Evolutionary conservation across 257 asterid species (phyloP), one percentile per base, ranked within the genome.

Genomic region (Plantago major): DNA sequence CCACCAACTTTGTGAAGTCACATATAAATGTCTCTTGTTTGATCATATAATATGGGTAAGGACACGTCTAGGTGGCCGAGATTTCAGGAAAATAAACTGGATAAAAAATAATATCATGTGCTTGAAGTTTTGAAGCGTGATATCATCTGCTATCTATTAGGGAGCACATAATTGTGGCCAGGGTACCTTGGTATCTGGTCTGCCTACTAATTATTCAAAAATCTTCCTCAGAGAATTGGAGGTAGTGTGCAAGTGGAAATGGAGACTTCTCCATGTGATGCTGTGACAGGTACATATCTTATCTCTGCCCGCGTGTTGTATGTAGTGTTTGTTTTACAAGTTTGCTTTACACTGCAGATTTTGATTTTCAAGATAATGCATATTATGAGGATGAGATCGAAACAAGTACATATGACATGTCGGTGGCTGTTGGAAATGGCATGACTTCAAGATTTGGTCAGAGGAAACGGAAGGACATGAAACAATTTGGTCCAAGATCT

Each of bases 301-400:
- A 19, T 59, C 57, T 66, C 50, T 65, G 14, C 51, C 14, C 47
- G 70, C 45, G 55, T 60, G 60, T 78, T 60, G 55, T 54, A 55
- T 68, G 33, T 59, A n/a, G 56, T 22, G 47, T 48, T 57, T 71
- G 19, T 54, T 65, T 69, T 59, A 65, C 66, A 48, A 55, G 33
- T 17, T 62, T 69, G 64, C 60, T 55, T 67, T 59, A 43, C 17
- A 46, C 56, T 75, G 75, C 81, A 78, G 95, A 74, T 54, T 76
- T 79, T 60, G 95, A 79, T 43, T 81, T 76, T 71, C 90, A 71
- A 64, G 81, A 81, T 68, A 70, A 78, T 79, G 76, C 51, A 28
- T 84, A 77, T 70, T 85, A 81, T 47, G 94, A 85, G 63, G 90
- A 85, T 69, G 96, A 85, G 68, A 95, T 95, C 57, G 97, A 90